A percentile compares a stretch with the other conserved stretches of the same genome.
Conservation (phyloP, 2,329 filamentous ascomycete species). For the Aspergillus thermomutatus region DNA sequence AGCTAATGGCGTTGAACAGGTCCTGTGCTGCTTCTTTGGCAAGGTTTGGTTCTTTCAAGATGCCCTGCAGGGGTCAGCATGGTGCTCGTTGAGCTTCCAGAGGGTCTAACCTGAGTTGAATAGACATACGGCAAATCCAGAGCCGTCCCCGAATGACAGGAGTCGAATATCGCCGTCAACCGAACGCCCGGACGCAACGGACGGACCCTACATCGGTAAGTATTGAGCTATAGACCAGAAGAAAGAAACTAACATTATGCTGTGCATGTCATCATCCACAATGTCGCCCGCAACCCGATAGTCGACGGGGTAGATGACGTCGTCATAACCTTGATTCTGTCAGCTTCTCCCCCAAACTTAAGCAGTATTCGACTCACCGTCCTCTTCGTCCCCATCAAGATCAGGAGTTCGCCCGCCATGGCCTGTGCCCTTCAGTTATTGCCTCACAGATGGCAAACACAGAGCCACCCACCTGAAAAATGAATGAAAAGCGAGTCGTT, state of each 20-base stretch:
- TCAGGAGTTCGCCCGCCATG: slow-evolving; percentile 74
- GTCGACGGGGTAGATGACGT: slow-evolving; percentile 76
- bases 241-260: slow-evolving; percentile 50
- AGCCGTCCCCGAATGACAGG: slow-evolving; percentile 64
- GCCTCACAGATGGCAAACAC: background rate
- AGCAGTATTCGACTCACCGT: slow-evolving; percentile 42
- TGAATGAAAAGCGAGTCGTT: slow-evolving; percentile 97
- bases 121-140: slow-evolving; percentile 67
- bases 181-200: slow-evolving; percentile 84
- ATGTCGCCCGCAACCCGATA: slow-evolving; percentile 68
- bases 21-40: slow-evolving; percentile 65
- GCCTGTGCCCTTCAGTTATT: slow-evolving; percentile 39
- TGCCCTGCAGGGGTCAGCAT: slow-evolving; percentile 35
- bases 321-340: slow-evolving; percentile 56
- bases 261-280: slow-evolving; percentile 75
- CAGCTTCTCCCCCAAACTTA: background rate
- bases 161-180: slow-evolving; percentile 65
- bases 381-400: slow-evolving; percentile 70
- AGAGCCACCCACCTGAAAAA: slow-evolving; percentile 67
- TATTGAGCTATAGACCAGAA: background rate
- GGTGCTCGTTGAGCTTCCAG: background rate
- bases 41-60: slow-evolving; percentile 65
- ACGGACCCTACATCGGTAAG: slow-evolving; percentile 51
- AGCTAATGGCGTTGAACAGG: slow-evolving; percentile 62
- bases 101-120: slow-evolving; percentile 49